Percentiles rank a stretch among this genome's conserved stretches.
Evolutionary conservation across 768 basidiomycete species (phyloP).

Genomic region (Suillus weaverae): DNA sequence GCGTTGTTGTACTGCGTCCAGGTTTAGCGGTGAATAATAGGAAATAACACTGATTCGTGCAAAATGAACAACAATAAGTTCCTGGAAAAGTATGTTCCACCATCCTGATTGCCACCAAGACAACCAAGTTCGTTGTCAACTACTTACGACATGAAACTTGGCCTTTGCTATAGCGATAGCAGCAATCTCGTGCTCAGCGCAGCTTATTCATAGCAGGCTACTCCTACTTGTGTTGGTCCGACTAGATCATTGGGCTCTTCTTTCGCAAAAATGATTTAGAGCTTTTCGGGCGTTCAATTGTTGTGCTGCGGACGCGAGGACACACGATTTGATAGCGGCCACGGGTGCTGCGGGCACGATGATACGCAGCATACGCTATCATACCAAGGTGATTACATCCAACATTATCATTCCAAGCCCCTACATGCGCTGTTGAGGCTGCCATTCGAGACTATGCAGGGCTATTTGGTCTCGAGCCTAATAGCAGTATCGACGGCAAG

Average conservation of each 20-base stretch:
- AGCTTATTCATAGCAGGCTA: neutral
- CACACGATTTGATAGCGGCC: too few relatives aligned
- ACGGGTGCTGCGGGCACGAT: neutral
- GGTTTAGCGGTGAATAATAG: neutral
- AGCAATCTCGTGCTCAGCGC: neutral
- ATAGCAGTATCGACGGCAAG: neutral
- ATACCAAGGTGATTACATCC: too few relatives aligned
- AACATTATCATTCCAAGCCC: too few relatives aligned
- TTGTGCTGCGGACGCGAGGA: neutral
- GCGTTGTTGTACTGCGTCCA: neutral
- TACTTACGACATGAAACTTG: constrained; percentile 1
- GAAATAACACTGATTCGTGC: neutral
- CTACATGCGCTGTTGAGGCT: too few relatives aligned
- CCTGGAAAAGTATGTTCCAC: neutral
- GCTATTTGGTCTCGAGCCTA: too few relatives aligned
- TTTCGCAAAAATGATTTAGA: neutral
- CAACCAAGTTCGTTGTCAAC: constrained; percentile 5
- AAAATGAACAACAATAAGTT: constrained; percentile 1
- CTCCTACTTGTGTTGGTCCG: neutral
- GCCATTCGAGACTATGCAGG: neutral
- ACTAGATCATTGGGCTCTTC: neutral
- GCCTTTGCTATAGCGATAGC: neutral
- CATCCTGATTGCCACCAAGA: constrained; percentile 5
- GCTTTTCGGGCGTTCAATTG: neutral
- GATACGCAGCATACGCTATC: too few relatives aligned